A percentile compares a stretch with the other conserved stretches of the same genome.
Conservation (phyloP, 192 early-diverging fungal genomes). For the Gorgonomyces haynaldii region DNA sequence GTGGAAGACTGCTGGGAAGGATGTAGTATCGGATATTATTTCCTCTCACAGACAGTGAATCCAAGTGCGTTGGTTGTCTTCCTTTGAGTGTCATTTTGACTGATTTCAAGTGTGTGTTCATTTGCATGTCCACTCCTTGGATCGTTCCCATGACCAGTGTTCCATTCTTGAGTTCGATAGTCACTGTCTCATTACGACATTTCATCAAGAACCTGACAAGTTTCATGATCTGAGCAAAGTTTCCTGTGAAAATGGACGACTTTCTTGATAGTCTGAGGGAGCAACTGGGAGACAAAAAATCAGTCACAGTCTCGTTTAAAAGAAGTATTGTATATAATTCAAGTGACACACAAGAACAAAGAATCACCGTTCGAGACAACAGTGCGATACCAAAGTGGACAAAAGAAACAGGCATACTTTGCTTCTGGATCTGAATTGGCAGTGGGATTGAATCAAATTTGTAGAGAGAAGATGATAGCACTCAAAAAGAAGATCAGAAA, state of each 20-base stretch:
- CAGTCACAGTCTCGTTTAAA: too few species aligned
- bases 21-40: conserved; percentile 92
- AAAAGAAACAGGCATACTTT: too few species aligned
- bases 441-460: not conserved
- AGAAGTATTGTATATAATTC: too few species aligned
- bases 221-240: too few species aligned
- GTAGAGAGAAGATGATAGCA: too few species aligned
- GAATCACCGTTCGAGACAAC: too few species aligned
- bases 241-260: too few species aligned
- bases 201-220: conserved; percentile 99
- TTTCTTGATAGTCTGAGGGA: too few species aligned
- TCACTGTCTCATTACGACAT: conserved; percentile 91
- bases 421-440: not conserved
- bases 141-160: conserved; percentile 94
- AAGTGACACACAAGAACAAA: too few species aligned
- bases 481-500: too few species aligned
- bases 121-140: conserved; percentile 95
- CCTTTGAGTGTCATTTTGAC: conserved; percentile 97
- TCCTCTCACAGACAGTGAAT: conserved; percentile 89
- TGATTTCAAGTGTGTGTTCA: conserved; percentile 98
- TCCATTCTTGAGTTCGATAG: conserved; percentile 98
- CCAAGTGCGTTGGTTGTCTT: conserved; percentile 79
- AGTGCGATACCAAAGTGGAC: too few species aligned
- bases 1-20: conserved; percentile 84
- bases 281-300: too few species aligned